Evolutionary conservation across 2,329 filamentous ascomycete genomes (phyloP).

Genomic region (Pestalotiopsis sp.): DNA sequence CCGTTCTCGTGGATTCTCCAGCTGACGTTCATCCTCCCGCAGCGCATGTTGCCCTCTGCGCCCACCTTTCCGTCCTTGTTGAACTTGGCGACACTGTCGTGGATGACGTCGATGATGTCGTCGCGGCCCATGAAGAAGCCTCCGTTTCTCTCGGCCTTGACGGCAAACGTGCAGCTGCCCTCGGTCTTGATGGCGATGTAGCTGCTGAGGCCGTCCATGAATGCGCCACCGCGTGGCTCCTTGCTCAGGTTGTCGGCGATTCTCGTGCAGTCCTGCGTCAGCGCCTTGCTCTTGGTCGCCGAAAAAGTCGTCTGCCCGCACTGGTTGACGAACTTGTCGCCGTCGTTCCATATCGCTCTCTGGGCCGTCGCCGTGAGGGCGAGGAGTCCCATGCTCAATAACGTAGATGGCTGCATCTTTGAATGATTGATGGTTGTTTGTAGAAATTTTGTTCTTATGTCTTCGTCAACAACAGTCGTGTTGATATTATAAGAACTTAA

Average conservation of each 20-base stretch:
- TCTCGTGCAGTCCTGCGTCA: not conserved
- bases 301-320: constrained; percentile 1
- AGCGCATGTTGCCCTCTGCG: not conserved
- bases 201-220: not conserved
- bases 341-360: not conserved
- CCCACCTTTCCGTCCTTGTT: not conserved
- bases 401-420: not conserved
- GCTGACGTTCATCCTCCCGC: not conserved
- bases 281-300: not conserved
- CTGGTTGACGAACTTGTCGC: constrained; percentile 1
- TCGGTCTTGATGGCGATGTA: not conserved
- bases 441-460: not conserved
- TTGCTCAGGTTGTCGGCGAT: not conserved
- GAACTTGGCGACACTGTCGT: not conserved
- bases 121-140: constrained; percentile 3
- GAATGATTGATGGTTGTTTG: not conserved
- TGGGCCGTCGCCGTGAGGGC: not conserved
- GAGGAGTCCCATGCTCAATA: not conserved
- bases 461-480: not conserved
- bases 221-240: not conserved
- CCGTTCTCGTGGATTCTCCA: not conserved
- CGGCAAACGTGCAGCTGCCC: not conserved
- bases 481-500: not conserved
- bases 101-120: constrained; percentile 3
- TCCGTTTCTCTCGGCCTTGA: not conserved